Percentiles rank a stretch among this genome's conserved stretches.
These are phyloP conservation scores for Colletotrichum eleusines DNA, from an alignment of 2,329 filamentous ascomycete species.

Conservation along the genomic window DNA sequence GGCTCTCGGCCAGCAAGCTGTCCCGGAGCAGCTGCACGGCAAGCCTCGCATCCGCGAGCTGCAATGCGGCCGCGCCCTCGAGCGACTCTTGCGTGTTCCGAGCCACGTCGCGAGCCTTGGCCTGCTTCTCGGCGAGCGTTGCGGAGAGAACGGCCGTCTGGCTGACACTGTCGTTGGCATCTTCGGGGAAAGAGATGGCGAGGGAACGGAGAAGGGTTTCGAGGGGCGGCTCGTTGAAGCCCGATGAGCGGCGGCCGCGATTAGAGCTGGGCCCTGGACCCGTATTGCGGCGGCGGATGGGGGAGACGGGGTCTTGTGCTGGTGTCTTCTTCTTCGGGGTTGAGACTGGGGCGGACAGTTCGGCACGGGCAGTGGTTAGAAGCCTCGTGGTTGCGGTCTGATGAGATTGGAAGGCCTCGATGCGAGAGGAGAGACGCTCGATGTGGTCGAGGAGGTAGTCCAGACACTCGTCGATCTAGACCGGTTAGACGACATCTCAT, in stretches of 20 bases:
- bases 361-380: conserved; percentile 57
- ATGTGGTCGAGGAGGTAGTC: conserved; percentile 64
- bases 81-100: conserved; percentile 62
- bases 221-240: conserved; percentile 55
- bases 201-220: conserved; percentile 63
- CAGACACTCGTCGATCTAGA: conserved; percentile 65
- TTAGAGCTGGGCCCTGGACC: conserved; percentile 49
- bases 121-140: conserved; percentile 54
- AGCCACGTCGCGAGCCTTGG: conserved; percentile 59
- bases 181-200: conserved; percentile 57
- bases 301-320: conserved; percentile 50
- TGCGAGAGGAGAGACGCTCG: conserved; percentile 54
- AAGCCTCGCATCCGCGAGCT: conserved; percentile 60
- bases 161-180: conserved; percentile 45
- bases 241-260: conserved; percentile 50
- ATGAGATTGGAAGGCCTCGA: conserved; percentile 61
- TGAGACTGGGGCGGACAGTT: conserved; percentile 52
- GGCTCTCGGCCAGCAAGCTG: conserved; percentile 65
- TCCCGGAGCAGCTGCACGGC: conserved; percentile 64
- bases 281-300: conserved; percentile 47
- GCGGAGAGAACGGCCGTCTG: conserved; percentile 52
- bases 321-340: conserved; percentile 43
- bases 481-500: conserved; percentile 43
- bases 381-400: conserved; percentile 55
- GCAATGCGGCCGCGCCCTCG: conserved; percentile 56